Conservation (phyloP, 2,329 filamentous ascomycete genomes). For the Didymella exigua region DNA sequence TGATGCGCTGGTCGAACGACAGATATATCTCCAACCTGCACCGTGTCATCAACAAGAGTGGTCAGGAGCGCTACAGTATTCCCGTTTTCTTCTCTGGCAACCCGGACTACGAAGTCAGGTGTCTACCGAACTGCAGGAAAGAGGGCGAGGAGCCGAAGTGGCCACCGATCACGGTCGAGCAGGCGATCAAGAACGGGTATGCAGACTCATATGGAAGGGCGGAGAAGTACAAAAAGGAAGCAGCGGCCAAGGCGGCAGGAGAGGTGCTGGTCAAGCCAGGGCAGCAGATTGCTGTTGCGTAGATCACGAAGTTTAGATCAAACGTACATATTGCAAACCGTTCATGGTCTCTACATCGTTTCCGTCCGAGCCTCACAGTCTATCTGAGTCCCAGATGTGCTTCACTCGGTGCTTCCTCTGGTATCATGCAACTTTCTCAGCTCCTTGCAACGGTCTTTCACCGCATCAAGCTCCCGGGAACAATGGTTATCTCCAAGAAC, state of each 20-base stretch:
- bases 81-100: conserved; percentile 53
- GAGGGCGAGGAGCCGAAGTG: conserved; percentile 49
- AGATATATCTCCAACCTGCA: conserved; percentile 51
- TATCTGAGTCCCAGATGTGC: not conserved
- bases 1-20: conserved; percentile 53
- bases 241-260: conserved; percentile 26
- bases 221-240: conserved; percentile 50
- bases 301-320: not conserved
- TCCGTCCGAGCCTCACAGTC: not conserved
- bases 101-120: conserved; percentile 52
- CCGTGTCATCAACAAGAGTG: conserved; percentile 51
- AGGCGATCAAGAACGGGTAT: conserved; percentile 51
- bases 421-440: not conserved
- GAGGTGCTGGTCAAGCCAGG: conserved; percentile 2
- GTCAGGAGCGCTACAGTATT: conserved; percentile 40
- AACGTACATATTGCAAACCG: not conserved
- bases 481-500: not conserved
- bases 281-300: conserved; percentile 28
- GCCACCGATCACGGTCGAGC: conserved; percentile 51
- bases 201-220: conserved; percentile 52
- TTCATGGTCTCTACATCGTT: not conserved
- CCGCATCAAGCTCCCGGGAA: not conserved
- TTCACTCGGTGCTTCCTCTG: not conserved
- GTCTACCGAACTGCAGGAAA: conserved; percentile 50
- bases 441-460: not conserved